Conservation (phyloP, 2,329 filamentous ascomycete genomes). For the Neurospora sp. region DNA sequence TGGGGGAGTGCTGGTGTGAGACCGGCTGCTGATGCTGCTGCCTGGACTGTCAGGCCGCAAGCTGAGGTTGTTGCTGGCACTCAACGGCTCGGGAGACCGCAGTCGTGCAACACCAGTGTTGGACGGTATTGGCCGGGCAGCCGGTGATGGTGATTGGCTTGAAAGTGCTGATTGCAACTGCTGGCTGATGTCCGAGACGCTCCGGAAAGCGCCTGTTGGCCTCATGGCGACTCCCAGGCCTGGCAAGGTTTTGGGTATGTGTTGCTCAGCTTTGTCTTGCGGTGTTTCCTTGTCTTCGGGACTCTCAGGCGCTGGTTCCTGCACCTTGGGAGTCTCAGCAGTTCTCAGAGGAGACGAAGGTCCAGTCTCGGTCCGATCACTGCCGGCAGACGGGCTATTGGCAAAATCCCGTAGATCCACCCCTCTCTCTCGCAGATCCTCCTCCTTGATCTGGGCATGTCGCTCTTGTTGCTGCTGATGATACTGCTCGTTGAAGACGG, state of each 20-base stretch:
- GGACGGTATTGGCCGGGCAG: slow-evolving; percentile 34
- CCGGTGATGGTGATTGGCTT: neutral
- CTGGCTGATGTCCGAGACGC: slow-evolving; percentile 29
- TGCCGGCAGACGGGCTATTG: slow-evolving; percentile 16
- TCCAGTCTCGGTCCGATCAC: neutral
- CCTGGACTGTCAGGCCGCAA: slow-evolving; percentile 55
- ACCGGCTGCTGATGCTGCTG: slow-evolving; percentile 27
- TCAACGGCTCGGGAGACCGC: slow-evolving; percentile 42
- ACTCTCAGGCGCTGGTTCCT: neutral
- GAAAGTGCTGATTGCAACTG: neutral
- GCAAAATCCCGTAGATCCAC: slow-evolving; percentile 42
- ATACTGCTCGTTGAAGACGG: slow-evolving; percentile 10
- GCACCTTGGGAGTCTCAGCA: neutral
- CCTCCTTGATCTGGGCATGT: slow-evolving; percentile 19
- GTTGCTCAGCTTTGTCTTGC: neutral
- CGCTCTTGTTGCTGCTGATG: neutral
- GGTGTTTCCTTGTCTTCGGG: neutral
- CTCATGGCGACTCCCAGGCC: neutral
- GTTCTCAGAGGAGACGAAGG: neutral
- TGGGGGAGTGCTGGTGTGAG: slow-evolving; percentile 42
- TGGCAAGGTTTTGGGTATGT: slow-evolving; percentile 9
- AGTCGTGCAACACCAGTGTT: slow-evolving; percentile 43
- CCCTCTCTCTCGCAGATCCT: slow-evolving; percentile 42
- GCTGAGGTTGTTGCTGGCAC: slow-evolving; percentile 11
- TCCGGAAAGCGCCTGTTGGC: slow-evolving; percentile 14